Conservation (phyloP, 2,329 filamentous ascomycete genomes). For the Polychaeton citri region DNA sequence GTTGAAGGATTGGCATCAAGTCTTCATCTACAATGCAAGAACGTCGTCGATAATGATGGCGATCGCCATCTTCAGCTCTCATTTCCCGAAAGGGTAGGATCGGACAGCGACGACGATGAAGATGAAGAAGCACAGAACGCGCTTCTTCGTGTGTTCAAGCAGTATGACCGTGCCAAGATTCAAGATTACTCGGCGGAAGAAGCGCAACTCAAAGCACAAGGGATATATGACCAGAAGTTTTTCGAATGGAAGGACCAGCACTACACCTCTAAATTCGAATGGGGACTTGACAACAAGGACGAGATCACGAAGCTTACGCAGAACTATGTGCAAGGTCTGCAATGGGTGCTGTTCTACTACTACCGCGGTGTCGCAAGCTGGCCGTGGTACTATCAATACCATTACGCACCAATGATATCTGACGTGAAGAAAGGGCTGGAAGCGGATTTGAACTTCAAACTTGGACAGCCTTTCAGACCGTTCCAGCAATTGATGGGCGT, state of each 20-base stretch:
- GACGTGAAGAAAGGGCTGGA: constrained; percentile 81
- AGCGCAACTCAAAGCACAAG: constrained; percentile 62
- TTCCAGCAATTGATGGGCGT: constrained; percentile 98
- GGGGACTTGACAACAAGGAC: constrained; percentile 66
- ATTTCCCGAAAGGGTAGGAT: constrained; percentile 39
- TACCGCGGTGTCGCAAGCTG: constrained; percentile 94
- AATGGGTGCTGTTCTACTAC: constrained; percentile 98
- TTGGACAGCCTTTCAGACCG: constrained; percentile 88
- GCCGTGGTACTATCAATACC: constrained; percentile 96
- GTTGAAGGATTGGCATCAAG: constrained; percentile 71
- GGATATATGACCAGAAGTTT: constrained; percentile 84
- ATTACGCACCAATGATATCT: constrained; percentile 95
- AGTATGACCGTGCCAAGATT: constrained; percentile 81
- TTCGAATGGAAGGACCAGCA: constrained; percentile 88
- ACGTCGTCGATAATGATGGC: constrained; percentile 49
- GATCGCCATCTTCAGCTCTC: constrained; percentile 53
- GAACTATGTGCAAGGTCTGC: constrained; percentile 93
- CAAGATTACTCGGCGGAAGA: constrained; percentile 69
- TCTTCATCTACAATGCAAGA: constrained; percentile 53
- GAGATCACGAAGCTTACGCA: constrained; percentile 74
- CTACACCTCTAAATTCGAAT: constrained; percentile 82
- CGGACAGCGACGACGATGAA: constrained; percentile 49
- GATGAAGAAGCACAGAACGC: constrained; percentile 78
- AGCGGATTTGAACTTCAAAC: constrained; percentile 79
- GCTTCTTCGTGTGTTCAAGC: constrained; percentile 70